Conservation (phyloP, 2,329 filamentous ascomycete species). For the Dactylellina parvicollis region DNA sequence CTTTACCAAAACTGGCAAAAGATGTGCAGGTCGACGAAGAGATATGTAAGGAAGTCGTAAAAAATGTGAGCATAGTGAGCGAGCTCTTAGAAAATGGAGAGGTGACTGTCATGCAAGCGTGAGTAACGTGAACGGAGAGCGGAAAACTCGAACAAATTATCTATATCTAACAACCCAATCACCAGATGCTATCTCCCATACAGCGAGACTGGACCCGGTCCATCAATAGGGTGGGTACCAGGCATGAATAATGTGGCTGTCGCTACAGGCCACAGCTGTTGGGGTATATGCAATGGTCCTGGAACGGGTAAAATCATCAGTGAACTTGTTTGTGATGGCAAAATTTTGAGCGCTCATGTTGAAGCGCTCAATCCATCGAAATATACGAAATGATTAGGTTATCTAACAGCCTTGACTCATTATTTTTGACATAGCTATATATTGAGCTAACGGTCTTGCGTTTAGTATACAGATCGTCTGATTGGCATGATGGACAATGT, state of each 20-base stretch:
- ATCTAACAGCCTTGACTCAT: too few species aligned
- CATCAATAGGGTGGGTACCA: conserved; percentile 81
- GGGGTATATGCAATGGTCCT: conserved; percentile 96
- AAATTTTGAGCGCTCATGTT: conserved; percentile 74
- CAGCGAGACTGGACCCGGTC: conserved; percentile 69
- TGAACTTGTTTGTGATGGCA: conserved; percentile 79
- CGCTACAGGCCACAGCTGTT: conserved; percentile 92
- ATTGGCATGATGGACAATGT: too few species aligned
- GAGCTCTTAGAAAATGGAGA: conserved; percentile 74
- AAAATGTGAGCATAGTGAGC: conserved; percentile 76
- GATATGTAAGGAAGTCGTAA: conserved; percentile 84
- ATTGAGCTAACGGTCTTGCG: too few species aligned
- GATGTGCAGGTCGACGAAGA: conserved; percentile 78
- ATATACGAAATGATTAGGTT: conserved; percentile 62
- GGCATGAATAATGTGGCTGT: conserved; percentile 78
- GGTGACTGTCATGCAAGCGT: conserved; percentile 79
- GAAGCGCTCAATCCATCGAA: conserved; percentile 73
- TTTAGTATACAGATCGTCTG: too few species aligned
- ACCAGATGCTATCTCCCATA: conserved; percentile 82
- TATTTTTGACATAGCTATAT: too few species aligned
- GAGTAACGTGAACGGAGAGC: too few species aligned
- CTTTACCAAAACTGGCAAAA: conserved; percentile 79
- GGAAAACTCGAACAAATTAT: background rate
- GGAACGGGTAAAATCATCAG: conserved; percentile 84
- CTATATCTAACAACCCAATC: background rate